These are phyloP conservation scores for Mycena sanguinolenta DNA, from an alignment of 768 basidiomycete genomes.

Conservation along the genomic window DNA sequence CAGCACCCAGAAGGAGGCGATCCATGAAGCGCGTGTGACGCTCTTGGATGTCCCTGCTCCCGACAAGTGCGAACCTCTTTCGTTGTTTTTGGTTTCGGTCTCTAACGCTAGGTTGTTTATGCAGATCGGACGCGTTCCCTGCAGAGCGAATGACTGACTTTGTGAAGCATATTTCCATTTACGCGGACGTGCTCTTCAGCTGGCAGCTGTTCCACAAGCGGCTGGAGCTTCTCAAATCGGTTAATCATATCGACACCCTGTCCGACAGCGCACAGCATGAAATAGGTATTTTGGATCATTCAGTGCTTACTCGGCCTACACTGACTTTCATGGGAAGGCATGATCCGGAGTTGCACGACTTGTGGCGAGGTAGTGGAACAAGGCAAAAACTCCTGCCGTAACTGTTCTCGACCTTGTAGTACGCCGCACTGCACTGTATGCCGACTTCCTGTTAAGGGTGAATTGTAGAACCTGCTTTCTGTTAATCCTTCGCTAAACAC, in stretches of 20 bases:
- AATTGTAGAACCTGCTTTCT: constrained; percentile 39
- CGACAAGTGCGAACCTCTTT: constrained; percentile 18
- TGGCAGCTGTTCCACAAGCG: constrained; percentile 83
- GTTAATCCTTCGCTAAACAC: neutral
- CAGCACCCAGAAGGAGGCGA: constrained; percentile 43
- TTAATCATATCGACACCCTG: constrained; percentile 51
- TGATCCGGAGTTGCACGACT: constrained; percentile 61
- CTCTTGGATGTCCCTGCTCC: constrained; percentile 43
- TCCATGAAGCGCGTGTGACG: constrained; percentile 54
- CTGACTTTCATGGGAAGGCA: constrained; percentile 48
- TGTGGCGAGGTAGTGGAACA: constrained; percentile 49
- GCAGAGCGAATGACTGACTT: constrained; percentile 57
- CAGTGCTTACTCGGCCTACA: neutral
- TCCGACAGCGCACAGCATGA: constrained; percentile 38
- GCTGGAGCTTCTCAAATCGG: constrained; percentile 79
- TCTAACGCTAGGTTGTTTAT: constrained; percentile 20
- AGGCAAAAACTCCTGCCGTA: constrained; percentile 52
- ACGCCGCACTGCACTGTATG: constrained; percentile 78
- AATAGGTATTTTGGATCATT: constrained; percentile 8
- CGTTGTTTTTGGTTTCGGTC: neutral
- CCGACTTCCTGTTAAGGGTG: constrained; percentile 80
- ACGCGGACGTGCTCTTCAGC: constrained; percentile 80
- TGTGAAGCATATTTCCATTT: constrained; percentile 70
- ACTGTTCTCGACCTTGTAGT: constrained; percentile 57
- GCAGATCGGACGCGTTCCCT: constrained; percentile 47